Evolutionary conservation across 2,329 filamentous ascomycete genomes (phyloP).

Genomic region (Cyphellophora attinorum): DNA sequence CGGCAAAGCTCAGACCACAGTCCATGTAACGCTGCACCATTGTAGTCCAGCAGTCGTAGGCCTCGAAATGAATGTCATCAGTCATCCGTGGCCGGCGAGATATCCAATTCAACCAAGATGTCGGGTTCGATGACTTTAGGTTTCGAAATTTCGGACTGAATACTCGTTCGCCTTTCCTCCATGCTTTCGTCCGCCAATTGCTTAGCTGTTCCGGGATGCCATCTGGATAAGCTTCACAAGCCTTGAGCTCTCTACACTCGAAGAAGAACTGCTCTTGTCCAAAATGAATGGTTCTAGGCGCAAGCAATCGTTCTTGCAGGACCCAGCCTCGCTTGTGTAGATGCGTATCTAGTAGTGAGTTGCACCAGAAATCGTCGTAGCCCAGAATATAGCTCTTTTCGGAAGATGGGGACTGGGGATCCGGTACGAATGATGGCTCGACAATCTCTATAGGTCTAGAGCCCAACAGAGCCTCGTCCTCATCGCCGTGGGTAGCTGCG

Average conservation of each 20-base stretch:
- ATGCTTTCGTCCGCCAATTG: constrained; percentile 4
- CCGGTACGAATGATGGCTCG: not conserved
- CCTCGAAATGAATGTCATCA: not conserved
- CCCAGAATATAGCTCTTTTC: constrained; percentile 5
- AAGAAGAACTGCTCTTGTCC: constrained; percentile 9
- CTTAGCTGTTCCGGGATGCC: constrained; percentile 7
- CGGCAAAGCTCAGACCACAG: not conserved
- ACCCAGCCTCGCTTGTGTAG: constrained; percentile 9
- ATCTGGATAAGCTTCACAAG: constrained; percentile 9
- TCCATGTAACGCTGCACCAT: constrained; percentile 2
- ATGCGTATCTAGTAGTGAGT: constrained; percentile 6
- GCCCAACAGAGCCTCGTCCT: constrained; percentile 1
- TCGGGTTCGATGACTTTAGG: not conserved
- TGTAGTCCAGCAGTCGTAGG: not conserved
- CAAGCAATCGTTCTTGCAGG: constrained; percentile 10
- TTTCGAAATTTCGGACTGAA: not conserved
- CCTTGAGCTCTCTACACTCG: constrained; percentile 8
- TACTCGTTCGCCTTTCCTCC: constrained; percentile 1
- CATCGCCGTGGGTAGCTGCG: constrained; percentile 8
- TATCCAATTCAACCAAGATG: not conserved
- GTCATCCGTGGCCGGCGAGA: not conserved
- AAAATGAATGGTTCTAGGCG: constrained; percentile 11
- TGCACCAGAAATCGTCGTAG: constrained; percentile 8
- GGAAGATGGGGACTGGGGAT: constrained; percentile 1
- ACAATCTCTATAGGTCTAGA: constrained; percentile 1